phyloP scores from a whole-genome alignment of 257 asterid genomes.

The Solanum paucissectum region DNA sequence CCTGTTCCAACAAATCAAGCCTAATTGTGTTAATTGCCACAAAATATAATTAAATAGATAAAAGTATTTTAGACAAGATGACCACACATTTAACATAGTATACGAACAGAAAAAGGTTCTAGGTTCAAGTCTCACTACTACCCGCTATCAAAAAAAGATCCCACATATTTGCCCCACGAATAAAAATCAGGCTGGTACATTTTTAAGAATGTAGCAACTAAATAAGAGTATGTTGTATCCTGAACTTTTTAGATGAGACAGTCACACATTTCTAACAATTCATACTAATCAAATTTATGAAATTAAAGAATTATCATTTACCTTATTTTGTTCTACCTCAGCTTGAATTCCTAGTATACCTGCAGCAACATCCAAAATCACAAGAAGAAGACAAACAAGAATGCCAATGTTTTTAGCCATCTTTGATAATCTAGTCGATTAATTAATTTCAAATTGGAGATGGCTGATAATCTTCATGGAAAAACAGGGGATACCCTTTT shows the following conservation, averaged over 20 bases:
- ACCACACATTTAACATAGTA: background rate
- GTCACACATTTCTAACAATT: background rate
- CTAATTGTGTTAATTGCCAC: background rate
- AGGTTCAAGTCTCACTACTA: background rate
- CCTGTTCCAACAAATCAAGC: constrained; percentile 21
- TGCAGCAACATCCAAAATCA: constrained; percentile 25
- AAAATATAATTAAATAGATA: too few relatives aligned
- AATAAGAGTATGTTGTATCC: background rate
- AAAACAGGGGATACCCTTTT: background rate
- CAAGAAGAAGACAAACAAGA: constrained; percentile 24
- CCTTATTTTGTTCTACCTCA: constrained; percentile 36
- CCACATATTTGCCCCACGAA: background rate
- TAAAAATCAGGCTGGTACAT: background rate
- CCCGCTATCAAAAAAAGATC: background rate
- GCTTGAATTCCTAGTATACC: constrained; percentile 40
- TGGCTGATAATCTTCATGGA: background rate
- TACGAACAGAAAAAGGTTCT: background rate
- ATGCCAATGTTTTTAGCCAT: constrained; percentile 18
- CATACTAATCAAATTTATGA: background rate
- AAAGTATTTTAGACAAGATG: background rate
- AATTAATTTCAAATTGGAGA: background rate
- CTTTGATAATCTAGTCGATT: background rate
- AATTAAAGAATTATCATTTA: background rate
- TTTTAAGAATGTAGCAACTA: background rate
- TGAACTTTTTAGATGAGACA: background rate